phyloP scores from a whole-genome alignment of 2,329 filamentous ascomycete species.

The Paramyrothecium roridum region DNA sequence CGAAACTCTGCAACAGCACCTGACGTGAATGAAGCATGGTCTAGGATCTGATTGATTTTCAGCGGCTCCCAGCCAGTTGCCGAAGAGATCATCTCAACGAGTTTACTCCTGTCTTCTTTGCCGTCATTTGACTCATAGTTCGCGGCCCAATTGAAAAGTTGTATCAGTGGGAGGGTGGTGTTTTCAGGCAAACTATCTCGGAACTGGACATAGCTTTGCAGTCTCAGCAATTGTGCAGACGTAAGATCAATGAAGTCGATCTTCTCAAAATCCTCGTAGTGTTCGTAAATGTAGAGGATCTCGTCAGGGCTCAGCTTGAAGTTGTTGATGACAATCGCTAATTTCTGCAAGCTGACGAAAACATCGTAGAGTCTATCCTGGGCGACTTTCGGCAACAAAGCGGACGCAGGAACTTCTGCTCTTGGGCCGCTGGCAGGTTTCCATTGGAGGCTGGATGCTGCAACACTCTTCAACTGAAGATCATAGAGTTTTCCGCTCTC shows the following conservation, averaged over 20 bases:
- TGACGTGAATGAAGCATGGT: neutral
- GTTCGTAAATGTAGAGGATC: neutral
- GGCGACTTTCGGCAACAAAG: neutral
- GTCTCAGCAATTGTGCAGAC: neutral
- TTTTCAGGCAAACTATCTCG: neutral
- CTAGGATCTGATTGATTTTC: neutral
- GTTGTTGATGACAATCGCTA: neutral
- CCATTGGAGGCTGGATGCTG: neutral
- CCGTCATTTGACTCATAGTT: neutral
- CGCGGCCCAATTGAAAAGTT: neutral
- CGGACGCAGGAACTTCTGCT: neutral
- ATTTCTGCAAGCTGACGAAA: neutral
- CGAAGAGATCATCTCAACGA: neutral
- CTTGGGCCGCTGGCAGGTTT: neutral
- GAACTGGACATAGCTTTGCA: neutral
- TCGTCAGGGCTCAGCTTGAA: neutral
- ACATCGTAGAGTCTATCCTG: neutral
- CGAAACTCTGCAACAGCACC: neutral
- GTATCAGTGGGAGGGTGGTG: neutral
- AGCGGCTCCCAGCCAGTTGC: neutral
- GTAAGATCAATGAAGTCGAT: neutral
- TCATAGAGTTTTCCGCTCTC: neutral
- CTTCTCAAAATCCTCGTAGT: neutral
- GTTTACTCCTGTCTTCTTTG: neutral
- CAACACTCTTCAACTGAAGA: neutral